Base-by-base conservation (phyloP, 2,329 filamentous ascomycete species). In the Anisogramma anomala region DNA sequence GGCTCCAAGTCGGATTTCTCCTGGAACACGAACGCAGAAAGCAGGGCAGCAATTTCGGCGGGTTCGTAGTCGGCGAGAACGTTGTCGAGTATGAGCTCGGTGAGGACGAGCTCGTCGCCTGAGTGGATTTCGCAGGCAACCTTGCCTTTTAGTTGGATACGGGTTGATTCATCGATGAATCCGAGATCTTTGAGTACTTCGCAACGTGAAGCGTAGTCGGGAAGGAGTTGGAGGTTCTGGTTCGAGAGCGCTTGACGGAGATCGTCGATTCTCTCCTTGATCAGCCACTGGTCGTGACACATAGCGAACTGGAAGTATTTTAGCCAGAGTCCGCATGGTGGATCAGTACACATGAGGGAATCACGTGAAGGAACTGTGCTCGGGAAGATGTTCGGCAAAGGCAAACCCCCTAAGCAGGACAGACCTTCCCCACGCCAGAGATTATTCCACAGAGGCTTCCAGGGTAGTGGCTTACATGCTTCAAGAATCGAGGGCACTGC, bases 41-140 rank as follows among this genome's bases (percentile, higher is more conserved):
- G 72, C 3, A 98, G 70, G 9, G 91, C 88, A 1, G 94, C 91
- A 48, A 98, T 96, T 61, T 98, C 91, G 51, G 94, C 87, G 1
- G 89, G 87, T 53, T 95, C 89, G 60, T 91, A 95, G 47, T 93
- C 84, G 37, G 89, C 88, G 3, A 98, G 77, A 2, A 95, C 86
- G 53, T 98, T 98, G 62, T 98, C 91, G 14, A 98, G 78, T 35
- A 98, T 87, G 5, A 96, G 74, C 59, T 98, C 91, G 0, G 91
- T 98, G 14, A 98, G 74, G 1, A 98, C 89, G 0, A 98, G 74
- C 61, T 98, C 91, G 57, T 96, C 89, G 14, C 88, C 88, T 0
- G 89, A 95, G 62, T 96, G 91, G 46, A 98, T 89, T 62, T 98
- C 91, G 64, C 91, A 98, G 4, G 91, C 91, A 17, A 98, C 91